Base-by-base conservation (phyloP, 495 filamentous ascomycete species). In the Penicillium macrosclerotiorum region DNA sequence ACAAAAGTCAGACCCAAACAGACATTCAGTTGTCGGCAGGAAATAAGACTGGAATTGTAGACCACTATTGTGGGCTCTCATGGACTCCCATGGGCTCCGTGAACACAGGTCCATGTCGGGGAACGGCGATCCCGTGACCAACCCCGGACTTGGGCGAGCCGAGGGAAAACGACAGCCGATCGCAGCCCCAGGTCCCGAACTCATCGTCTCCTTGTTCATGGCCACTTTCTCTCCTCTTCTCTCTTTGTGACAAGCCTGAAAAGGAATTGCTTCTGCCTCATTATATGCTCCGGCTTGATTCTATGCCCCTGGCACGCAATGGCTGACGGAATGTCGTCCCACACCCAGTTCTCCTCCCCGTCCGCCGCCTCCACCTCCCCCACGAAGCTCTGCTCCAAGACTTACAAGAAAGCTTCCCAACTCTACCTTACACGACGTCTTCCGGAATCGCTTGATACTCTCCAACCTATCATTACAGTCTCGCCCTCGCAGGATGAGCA, bases 351-450 rank as follows among this genome's bases (percentile, higher is more conserved):
- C 51, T 68, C 67, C 42, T 77, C 79, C 42, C 57, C 76, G 25
- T 74, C 58, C 48, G 44, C 40, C 35, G 13, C 71, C 38, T 72
- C 75, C 33, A 59, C 77, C 20, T 73, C 74, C 27, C 64, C 81
- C 36, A 77, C 83, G 52, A 91, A 90, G 63, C 77, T 87, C 4
- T 75, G 68, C 60, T 75, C 72, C 39, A 68, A 67, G 48, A 72
- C 70, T 33, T 96, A 95, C 70, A 85, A 90, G 49, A 88, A 92
- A 68, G 87, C 92, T 33, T 90, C 88, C 8, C 85, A 89, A 47
- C 80, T 96, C 5, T 98, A 92, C 67, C 72, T 98, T 30, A 97
- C 94, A 58, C 89, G 92, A 57, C 85, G 92, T 8, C 74, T 97
- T 31, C 84, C 85, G 50, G 93, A 97, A 67, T 88, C 92, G 0